Evolutionary conservation across 1,284 basidiomycete species (phyloP).

Genomic region (Malassezia equina): DNA sequence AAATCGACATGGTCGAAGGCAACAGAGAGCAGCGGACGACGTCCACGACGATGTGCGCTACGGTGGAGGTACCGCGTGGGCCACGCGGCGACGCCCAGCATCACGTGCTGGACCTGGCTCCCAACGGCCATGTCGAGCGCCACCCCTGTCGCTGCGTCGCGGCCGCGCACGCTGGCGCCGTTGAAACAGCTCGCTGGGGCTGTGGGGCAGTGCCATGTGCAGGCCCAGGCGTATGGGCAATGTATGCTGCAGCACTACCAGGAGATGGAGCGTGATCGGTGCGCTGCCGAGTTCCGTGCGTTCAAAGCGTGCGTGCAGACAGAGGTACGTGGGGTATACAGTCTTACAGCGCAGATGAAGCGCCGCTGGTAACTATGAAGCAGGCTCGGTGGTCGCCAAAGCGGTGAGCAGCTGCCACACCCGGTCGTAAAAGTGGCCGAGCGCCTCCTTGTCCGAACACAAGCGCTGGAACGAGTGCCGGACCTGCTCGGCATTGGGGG

Average conservation of each 20-base stretch:
- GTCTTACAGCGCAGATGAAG: conserved; percentile 2
- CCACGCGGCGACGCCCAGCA: neutral
- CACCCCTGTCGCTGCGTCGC: neutral
- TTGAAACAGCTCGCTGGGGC: neutral
- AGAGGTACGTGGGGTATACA: conserved; percentile 53
- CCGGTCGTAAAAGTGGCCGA: conserved; percentile 30
- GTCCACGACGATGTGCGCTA: neutral
- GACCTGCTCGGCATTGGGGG: conserved; percentile 27
- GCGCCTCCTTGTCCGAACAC: conserved; percentile 25
- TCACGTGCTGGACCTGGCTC: neutral
- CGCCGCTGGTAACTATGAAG: conserved; percentile 49
- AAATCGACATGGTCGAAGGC: neutral
- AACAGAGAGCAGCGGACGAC: neutral
- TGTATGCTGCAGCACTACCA: conserved; percentile 65
- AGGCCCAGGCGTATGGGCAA: conserved; percentile 65
- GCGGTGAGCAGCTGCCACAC: conserved; percentile 10
- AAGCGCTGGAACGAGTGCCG: conserved; percentile 29
- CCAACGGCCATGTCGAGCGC: neutral
- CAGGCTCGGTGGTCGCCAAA: conserved; percentile 52
- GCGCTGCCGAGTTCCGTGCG: conserved; percentile 62
- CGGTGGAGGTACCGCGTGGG: neutral
- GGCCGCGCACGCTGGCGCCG: neutral
- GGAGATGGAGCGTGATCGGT: conserved; percentile 64
- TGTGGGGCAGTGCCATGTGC: conserved; percentile 20
- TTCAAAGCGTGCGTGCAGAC: conserved; percentile 64